These are phyloP conservation scores for Coprinellus micaceus DNA, from an alignment of 768 basidiomycete species.

Conservation along the genomic window DNA sequence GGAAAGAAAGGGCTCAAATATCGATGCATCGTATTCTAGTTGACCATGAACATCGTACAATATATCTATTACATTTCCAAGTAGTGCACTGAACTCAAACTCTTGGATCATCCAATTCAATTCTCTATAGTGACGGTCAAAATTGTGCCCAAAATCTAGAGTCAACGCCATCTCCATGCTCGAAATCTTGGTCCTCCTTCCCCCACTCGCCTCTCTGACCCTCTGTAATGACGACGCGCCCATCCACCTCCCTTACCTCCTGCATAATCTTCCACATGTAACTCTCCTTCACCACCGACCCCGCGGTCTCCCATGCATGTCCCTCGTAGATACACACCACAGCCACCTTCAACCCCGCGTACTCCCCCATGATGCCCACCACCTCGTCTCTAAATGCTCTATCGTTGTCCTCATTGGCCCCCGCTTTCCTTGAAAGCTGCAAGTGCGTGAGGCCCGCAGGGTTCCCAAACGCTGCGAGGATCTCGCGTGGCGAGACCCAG, in stretches of 20 bases:
- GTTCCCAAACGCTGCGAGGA: slow-evolving; percentile 30
- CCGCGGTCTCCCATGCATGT: slow-evolving; percentile 3
- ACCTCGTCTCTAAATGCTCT: slow-evolving; percentile 31
- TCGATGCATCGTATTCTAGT: too few relatives aligned
- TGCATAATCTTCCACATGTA: slow-evolving; percentile 24
- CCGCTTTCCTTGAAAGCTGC: slow-evolving; percentile 35
- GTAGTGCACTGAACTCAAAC: not conserved
- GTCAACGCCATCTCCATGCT: not conserved
- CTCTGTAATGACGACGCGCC: slow-evolving; percentile 21
- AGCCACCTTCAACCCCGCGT: slow-evolving; percentile 29
- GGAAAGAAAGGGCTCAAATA: too few relatives aligned
- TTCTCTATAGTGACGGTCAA: too few relatives aligned
- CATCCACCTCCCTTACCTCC: slow-evolving; percentile 18
- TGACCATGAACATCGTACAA: too few relatives aligned
- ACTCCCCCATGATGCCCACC: slow-evolving; percentile 22
- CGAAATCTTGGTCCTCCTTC: not conserved
- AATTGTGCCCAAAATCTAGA: slow-evolving; percentile 1
- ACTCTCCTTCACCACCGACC: slow-evolving; percentile 16
- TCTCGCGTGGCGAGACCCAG: slow-evolving; percentile 33
- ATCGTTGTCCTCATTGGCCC: slow-evolving; percentile 42
- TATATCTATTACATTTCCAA: not conserved
- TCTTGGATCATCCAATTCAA: too few relatives aligned
- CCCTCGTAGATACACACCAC: slow-evolving; percentile 32
- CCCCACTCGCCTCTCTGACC: slow-evolving; percentile 22
- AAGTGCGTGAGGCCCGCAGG: slow-evolving; percentile 37